Evolutionary conservation across 2,329 filamentous ascomycete genomes (phyloP).

Genomic region (Tympanopsis confertula): DNA sequence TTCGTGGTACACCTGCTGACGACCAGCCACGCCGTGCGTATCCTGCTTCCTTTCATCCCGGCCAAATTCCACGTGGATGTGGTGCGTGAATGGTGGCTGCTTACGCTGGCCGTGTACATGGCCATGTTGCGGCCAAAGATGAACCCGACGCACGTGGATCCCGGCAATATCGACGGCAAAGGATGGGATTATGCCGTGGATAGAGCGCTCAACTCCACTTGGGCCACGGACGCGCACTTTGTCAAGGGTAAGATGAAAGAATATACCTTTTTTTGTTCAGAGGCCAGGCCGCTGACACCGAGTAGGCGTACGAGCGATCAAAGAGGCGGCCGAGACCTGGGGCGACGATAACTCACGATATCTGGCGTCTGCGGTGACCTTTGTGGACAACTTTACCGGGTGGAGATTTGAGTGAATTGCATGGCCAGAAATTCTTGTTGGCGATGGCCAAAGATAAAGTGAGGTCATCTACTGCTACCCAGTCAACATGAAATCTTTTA

Average conservation of each 20-base stretch:
- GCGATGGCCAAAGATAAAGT: neutral
- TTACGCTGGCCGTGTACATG: constrained; percentile 69
- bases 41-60: constrained; percentile 70
- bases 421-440: constrained; percentile 4
- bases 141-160: constrained; percentile 48
- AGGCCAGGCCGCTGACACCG: neutral
- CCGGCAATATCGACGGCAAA: constrained; percentile 47
- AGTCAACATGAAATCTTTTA: too few species aligned
- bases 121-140: constrained; percentile 63
- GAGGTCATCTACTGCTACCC: too few species aligned
- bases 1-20: constrained; percentile 74
- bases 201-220: constrained; percentile 56
- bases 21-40: constrained; percentile 76
- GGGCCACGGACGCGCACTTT: constrained; percentile 67
- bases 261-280: constrained; percentile 1
- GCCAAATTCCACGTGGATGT: constrained; percentile 60
- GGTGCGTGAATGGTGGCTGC: constrained; percentile 80
- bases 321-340: constrained; percentile 64
- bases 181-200: constrained; percentile 69
- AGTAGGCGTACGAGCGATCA: constrained; percentile 59
- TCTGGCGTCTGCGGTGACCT: constrained; percentile 56
- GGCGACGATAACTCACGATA: constrained; percentile 56
- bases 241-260: constrained; percentile 67
- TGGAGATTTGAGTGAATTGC: constrained; percentile 37
- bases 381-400: constrained; percentile 62